A percentile compares a stretch with the other conserved stretches of the same genome.
Evolutionary conservation across 441 rosid genomes (phyloP).

Genomic region (Erodium trifolium): DNA sequence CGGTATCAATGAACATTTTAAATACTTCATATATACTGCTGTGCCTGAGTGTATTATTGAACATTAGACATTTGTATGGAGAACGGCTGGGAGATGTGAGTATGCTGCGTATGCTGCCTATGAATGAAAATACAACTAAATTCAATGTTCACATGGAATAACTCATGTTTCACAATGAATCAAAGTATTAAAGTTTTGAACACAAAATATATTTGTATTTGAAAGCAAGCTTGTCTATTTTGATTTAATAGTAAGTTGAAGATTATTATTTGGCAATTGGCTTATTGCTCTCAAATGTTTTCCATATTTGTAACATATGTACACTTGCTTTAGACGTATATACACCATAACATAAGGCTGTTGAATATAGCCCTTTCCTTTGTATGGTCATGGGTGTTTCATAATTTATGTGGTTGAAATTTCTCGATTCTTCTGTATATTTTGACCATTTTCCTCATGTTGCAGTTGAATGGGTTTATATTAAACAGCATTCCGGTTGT

Average conservation of each 20-base stretch:
- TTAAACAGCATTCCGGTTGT: constrained; percentile 84
- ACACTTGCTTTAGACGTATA: not conserved
- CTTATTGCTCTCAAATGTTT: not conserved
- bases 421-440: not conserved
- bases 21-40: not conserved
- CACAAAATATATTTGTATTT: not conserved
- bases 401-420: not conserved
- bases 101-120: constrained; percentile 4
- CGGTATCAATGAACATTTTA: not conserved
- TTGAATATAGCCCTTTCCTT: not conserved
- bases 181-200: not conserved
- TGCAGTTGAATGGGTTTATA: constrained; percentile 74
- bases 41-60: constrained; percentile 3
- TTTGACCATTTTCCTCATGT: constrained; percentile 28
- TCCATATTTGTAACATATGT: not conserved
- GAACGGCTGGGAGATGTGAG: not conserved
- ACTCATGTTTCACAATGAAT: not conserved
- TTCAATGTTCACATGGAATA: not conserved
- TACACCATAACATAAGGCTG: not conserved
- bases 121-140: not conserved
- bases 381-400: not conserved
- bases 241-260: not conserved
- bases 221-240: not conserved
- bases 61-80: not conserved
- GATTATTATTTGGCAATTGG: not conserved